Conservation (phyloP, 768 basidiomycete species). For the Leucocoprinus sp. region DNA sequence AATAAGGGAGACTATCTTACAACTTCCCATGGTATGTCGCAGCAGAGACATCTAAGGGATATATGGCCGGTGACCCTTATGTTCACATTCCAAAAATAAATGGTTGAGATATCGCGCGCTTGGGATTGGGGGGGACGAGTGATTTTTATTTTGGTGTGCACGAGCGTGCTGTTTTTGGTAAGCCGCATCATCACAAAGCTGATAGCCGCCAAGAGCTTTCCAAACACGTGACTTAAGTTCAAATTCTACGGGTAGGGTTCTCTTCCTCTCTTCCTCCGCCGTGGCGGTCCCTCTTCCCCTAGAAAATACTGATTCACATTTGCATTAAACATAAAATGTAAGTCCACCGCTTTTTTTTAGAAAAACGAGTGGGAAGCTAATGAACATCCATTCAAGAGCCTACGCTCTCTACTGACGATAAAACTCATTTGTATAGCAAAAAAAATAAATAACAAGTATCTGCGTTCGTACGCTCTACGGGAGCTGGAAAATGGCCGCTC, state of each 20-base stretch:
- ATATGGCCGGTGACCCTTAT: neutral
- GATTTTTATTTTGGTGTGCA: too few species aligned
- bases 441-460: slow-evolving; percentile 12
- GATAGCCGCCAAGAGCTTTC: neutral
- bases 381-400: too few species aligned
- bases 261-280: slow-evolving; percentile 3
- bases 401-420: slow-evolving; percentile 44
- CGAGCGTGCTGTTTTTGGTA: neutral
- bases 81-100: neutral
- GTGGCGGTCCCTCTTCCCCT: neutral
- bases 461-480: slow-evolving; percentile 3
- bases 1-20: too few species aligned
- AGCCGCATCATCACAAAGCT: neutral
- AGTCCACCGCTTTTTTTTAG: slow-evolving; percentile 14
- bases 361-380: too few species aligned
- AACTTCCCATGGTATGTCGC: too few species aligned
- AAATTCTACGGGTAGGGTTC: slow-evolving; percentile 1
- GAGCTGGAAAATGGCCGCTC: slow-evolving; percentile 41
- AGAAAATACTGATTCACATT: neutral
- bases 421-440: slow-evolving; percentile 16
- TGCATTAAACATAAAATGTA: neutral
- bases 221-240: slow-evolving; percentile 9
- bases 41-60: too few species aligned
- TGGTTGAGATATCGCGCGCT: neutral
- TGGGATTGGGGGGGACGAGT: neutral